These are phyloP conservation scores for Penicillium sp. DNA, from an alignment of 2,329 filamentous ascomycete genomes.

Conservation along the genomic window DNA sequence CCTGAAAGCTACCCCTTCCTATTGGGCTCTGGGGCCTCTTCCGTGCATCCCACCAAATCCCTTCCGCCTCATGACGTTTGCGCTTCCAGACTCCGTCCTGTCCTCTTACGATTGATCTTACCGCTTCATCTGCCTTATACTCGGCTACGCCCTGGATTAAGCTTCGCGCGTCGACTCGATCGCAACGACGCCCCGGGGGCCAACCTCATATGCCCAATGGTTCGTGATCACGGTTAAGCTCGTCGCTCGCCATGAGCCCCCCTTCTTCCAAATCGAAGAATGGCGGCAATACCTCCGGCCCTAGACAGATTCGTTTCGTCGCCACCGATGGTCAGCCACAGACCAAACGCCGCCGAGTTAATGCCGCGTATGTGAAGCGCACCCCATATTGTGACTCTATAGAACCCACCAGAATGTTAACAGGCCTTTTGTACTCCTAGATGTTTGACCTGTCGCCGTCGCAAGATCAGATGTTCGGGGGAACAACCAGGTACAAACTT, in stretches of 20 bases:
- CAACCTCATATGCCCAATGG: constrained; percentile 30
- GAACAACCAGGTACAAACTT: constrained; percentile 59
- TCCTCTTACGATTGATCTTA: constrained; percentile 13
- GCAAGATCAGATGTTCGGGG: constrained; percentile 74
- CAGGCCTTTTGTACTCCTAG: constrained; percentile 39
- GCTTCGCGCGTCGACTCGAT: constrained; percentile 5
- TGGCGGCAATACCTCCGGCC: constrained; percentile 31
- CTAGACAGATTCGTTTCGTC: constrained; percentile 69
- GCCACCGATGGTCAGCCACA: constrained; percentile 80
- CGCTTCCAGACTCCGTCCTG: constrained; percentile 6
- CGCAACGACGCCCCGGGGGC: background rate
- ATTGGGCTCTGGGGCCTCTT: constrained; percentile 18
- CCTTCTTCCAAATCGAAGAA: constrained; percentile 39
- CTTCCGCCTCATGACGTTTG: constrained; percentile 18
- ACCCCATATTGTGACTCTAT: background rate
- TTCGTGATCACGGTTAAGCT: constrained; percentile 34
- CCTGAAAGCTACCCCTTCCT: constrained; percentile 12
- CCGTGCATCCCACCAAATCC: constrained; percentile 7
- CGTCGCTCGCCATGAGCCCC: constrained; percentile 41
- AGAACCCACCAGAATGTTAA: constrained; percentile 7
- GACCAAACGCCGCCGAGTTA: constrained; percentile 75
- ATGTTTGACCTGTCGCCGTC: constrained; percentile 71
- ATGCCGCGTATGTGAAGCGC: constrained; percentile 63
- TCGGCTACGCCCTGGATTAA: background rate
- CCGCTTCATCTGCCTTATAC: constrained; percentile 12